Percentiles rank a stretch among this genome's conserved stretches.
Conservation (phyloP, 2,329 filamentous ascomycete species). For the Calonectria pseudoturangicola region DNA sequence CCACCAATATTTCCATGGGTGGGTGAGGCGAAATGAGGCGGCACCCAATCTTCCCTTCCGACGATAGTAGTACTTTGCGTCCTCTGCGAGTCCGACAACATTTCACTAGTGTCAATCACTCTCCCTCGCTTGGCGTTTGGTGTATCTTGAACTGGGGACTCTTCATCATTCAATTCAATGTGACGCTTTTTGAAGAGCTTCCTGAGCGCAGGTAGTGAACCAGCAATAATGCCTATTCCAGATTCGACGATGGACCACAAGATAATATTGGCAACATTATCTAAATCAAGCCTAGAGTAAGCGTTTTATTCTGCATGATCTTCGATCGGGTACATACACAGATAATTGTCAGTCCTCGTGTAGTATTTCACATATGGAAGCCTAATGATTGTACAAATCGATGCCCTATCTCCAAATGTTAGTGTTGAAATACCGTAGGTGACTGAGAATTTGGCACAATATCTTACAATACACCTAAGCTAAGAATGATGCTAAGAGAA, state of each 20-base stretch:
- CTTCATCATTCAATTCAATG: not conserved
- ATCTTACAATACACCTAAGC: constrained; percentile 42
- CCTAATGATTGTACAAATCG: constrained; percentile 41
- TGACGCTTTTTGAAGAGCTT: constrained; percentile 33
- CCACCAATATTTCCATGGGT: not conserved
- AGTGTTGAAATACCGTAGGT: not conserved
- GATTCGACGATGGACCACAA: constrained; percentile 47
- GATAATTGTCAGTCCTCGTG: not conserved
- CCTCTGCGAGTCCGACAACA: no score
- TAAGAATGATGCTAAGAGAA: constrained; percentile 42
- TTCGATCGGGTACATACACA: constrained; percentile 34
- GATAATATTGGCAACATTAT: constrained; percentile 36
- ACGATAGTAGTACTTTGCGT: no score
- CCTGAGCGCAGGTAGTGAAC: constrained; percentile 40
- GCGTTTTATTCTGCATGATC: not conserved
- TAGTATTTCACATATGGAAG: constrained; percentile 44
- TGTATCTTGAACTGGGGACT: constrained; percentile 1
- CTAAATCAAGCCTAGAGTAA: constrained; percentile 3
- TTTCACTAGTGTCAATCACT: not conserved
- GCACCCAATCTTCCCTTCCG: not conserved
- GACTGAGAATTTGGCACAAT: no score
- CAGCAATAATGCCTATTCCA: constrained; percentile 44
- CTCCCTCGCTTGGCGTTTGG: not conserved
- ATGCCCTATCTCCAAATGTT: constrained; percentile 35
- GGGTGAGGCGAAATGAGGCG: not conserved